A percentile compares a stretch with the other conserved stretches of the same genome.
Evolutionary conservation across 1,284 basidiomycete genomes (phyloP).

Genomic region (Rhodotorula sp.): DNA sequence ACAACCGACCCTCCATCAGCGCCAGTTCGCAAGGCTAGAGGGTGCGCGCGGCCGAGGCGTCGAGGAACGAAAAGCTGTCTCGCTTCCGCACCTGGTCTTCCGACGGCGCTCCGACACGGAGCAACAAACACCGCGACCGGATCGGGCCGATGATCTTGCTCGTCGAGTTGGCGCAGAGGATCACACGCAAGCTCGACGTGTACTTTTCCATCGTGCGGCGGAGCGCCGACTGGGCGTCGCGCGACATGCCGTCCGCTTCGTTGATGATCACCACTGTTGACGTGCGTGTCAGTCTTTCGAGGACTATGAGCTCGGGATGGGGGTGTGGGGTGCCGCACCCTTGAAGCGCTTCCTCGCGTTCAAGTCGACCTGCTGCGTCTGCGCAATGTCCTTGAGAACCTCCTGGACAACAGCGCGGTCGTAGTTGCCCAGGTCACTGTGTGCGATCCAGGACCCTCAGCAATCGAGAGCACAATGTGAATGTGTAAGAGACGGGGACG

Average conservation of each 20-base stretch:
- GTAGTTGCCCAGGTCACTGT: slow-evolving; percentile 91
- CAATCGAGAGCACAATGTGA: background rate
- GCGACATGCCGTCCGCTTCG: slow-evolving; percentile 89
- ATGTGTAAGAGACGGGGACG: slow-evolving; percentile 32
- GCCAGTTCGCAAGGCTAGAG: background rate
- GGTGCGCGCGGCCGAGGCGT: too few species aligned
- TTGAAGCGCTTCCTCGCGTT: slow-evolving; percentile 96
- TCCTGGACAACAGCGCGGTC: slow-evolving; percentile 96
- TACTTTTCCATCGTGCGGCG: slow-evolving; percentile 99
- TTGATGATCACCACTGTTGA: slow-evolving; percentile 67
- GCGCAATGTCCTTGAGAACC: slow-evolving; percentile 95
- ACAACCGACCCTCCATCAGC: background rate
- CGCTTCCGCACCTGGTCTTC: slow-evolving; percentile 63
- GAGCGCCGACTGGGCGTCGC: slow-evolving; percentile 95
- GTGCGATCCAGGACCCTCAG: background rate
- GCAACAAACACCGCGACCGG: slow-evolving; percentile 86
- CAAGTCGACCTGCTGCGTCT: slow-evolving; percentile 96
- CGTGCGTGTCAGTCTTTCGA: background rate
- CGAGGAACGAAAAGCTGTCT: background rate
- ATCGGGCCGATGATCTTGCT: slow-evolving; percentile 97
- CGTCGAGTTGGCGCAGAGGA: slow-evolving; percentile 97
- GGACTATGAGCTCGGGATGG: background rate
- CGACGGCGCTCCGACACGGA: slow-evolving; percentile 87
- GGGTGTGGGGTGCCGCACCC: slow-evolving; percentile 55
- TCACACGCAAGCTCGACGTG: slow-evolving; percentile 95